Base-by-base conservation (phyloP, 352 stramenopile genomes). In the Pythium rhizo-oryzae region DNA sequence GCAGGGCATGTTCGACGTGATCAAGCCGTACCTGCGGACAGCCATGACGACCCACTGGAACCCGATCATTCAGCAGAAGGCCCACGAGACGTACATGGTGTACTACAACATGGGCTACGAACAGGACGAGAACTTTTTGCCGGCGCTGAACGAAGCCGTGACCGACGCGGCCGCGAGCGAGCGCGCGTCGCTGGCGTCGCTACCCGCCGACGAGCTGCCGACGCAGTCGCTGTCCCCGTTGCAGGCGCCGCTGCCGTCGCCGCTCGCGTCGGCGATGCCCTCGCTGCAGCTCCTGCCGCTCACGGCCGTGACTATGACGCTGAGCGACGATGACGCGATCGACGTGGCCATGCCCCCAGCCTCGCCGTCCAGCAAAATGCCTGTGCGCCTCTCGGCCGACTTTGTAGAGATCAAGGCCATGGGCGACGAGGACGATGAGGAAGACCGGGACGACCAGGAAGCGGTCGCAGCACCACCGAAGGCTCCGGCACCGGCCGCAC, bases 91-190 rank as follows among this genome's bases (percentile, higher is more conserved):
- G 58, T 95, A 95, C 67, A 93, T 85, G 52, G 80, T 92, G 64
- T 95, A 95, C 59, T 95, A 95, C 81, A 95, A 95, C 71, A 95
- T 95, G 87, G 87, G 87, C 24, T 95, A 95, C 76, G 87, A 94
- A 67, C 91, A 71, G 23, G 87, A 92, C 60, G 84, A 91, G 33
- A 63, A 58, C 58, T 63, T 82, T 50, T 43, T 77, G 49, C 72
- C 72, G 18, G 57, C 60, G 41, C 15, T 71, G 24, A 74, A 70
- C 39, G 65, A 53, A 1, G 23, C 51, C 1, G 59, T 39, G 52
- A 51, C 57, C 37, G 49, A 57, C n/a, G 58, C 49, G 47, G 21
- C 54, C 15, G 28, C 58, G 19, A 47, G 53, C 23, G 62, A 69
- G 24, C 44, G 49, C 18, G 53, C 61, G 18, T 68, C 61, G 25